Evolutionary conservation across 140 eudicot genomes (phyloP), one percentile per base, ranked within the genome.

Genomic region (Cichorium intybus): DNA sequence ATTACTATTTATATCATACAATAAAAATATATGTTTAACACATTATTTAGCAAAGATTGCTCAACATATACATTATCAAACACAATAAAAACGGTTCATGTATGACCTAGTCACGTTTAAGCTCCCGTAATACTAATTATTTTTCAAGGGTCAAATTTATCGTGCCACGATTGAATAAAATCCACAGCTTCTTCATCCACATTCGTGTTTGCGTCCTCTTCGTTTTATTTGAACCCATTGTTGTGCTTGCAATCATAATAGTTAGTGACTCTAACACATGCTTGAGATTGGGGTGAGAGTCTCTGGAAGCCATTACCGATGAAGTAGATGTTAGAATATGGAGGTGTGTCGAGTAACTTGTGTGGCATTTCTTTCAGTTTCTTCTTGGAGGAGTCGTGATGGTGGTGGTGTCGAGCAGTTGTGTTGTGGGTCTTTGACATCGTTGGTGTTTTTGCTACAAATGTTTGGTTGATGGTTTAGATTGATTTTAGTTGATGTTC

Each of bases 111-210:
- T 14, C 29, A 22, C 11, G n/a, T 18, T 61, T 48, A 61, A 7
- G 52, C 51, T 57, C 63, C 16, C 72, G 55, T 64, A 56, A 66
- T 18, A 18, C 5, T 21, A 3, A 49, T 5, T 20, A 26, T 69
- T 56, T 56, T 74, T 57, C 67, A 17, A 2, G 52, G 71, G 37
- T 53, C 53, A 10, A 77, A 74, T 64, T 48, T 82, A 56, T 22
- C 33, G 43, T 82, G 87, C 81, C 71, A 55, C 18, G 65, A 21
- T 2, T 24, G 20, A 51, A 82, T 77, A 57, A 69, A 82, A 10
- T 76, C 74, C 48, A 61, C 73, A 6, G 85, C 79, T 56, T 76
- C 82, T 22, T 64, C 69, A 56, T 80, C 71, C 35, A 80, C 49
- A 29, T 75, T 77, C 67, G 68, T 69, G 4, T 10, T 39, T 39